phyloP scores from a whole-genome alignment of 2,329 filamentous ascomycete species.

The Aspergillus awamori region DNA sequence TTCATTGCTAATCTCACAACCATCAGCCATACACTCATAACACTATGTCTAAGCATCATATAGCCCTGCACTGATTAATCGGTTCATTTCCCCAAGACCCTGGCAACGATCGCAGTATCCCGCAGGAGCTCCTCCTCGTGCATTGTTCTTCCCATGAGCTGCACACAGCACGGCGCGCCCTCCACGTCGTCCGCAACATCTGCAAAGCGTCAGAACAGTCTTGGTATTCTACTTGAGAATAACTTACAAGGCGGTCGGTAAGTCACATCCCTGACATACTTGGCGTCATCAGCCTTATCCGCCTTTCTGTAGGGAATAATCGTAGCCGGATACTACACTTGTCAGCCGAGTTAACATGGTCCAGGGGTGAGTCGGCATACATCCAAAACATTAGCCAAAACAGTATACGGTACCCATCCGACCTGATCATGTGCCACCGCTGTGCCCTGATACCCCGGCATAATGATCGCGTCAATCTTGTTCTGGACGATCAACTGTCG shows the following conservation, averaged over 20 bases:
- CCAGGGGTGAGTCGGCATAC: not conserved
- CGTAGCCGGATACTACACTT: not conserved
- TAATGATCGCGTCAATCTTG: not conserved
- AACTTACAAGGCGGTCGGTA: constrained; percentile 28
- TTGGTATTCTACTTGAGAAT: too few relatives aligned
- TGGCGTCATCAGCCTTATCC: constrained; percentile 18
- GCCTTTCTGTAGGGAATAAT: constrained; percentile 27
- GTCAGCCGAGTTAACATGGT: not conserved
- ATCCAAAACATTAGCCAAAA: not conserved
- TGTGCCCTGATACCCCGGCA: not conserved
- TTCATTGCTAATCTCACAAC: too few relatives aligned
- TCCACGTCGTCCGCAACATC: constrained; percentile 25
- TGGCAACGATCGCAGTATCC: not conserved
- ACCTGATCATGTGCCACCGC: not conserved
- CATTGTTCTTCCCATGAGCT: not conserved
- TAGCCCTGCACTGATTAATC: too few relatives aligned
- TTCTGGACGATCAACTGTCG: not conserved
- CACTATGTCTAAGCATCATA: too few relatives aligned
- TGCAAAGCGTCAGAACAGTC: not conserved
- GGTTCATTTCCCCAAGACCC: not conserved
- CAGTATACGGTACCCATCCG: not conserved
- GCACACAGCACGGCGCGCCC: constrained; percentile 27
- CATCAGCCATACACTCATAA: too few relatives aligned
- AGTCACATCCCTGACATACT: constrained; percentile 22
- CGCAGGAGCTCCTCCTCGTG: not conserved